Conservation (phyloP, 148 eudicot genomes). For the Vaccinium macrocarpon region DNA sequence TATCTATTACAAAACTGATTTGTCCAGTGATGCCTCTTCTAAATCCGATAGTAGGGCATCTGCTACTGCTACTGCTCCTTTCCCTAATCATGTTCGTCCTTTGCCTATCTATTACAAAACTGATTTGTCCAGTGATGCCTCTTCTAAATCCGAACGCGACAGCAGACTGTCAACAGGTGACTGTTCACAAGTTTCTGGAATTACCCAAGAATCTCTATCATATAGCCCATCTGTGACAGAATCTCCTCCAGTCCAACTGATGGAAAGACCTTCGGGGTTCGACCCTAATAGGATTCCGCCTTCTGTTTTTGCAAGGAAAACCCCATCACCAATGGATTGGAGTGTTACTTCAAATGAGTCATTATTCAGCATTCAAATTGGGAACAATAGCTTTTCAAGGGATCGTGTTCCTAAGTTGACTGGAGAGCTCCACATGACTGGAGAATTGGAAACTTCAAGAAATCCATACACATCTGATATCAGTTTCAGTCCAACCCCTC, state of each 20-base stretch:
- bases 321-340: constrained; percentile 13
- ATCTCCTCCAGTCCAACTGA: constrained; percentile 17
- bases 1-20: background rate
- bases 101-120: background rate
- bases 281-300: constrained; percentile 13
- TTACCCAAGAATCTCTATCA: constrained; percentile 8
- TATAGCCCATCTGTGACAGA: constrained; percentile 10
- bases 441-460: background rate
- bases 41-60: background rate
- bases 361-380: constrained; percentile 11
- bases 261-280: constrained; percentile 12
- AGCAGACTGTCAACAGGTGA: background rate
- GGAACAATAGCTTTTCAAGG: constrained; percentile 8
- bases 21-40: background rate
- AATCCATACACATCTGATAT: background rate
- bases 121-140: constrained; percentile 2
- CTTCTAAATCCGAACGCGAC: background rate
- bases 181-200: constrained; percentile 2
- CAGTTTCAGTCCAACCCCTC: constrained; percentile 7
- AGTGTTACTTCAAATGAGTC: constrained; percentile 15
- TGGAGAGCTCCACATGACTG: constrained; percentile 3
- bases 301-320: constrained; percentile 3
- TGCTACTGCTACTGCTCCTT: background rate
- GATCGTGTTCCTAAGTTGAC: background rate
- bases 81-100: background rate